Percentiles rank a stretch among this genome's conserved stretches.
These are phyloP conservation scores for Stereum hirsutum DNA, from an alignment of 1,284 basidiomycete genomes.

Conservation along the genomic window DNA sequence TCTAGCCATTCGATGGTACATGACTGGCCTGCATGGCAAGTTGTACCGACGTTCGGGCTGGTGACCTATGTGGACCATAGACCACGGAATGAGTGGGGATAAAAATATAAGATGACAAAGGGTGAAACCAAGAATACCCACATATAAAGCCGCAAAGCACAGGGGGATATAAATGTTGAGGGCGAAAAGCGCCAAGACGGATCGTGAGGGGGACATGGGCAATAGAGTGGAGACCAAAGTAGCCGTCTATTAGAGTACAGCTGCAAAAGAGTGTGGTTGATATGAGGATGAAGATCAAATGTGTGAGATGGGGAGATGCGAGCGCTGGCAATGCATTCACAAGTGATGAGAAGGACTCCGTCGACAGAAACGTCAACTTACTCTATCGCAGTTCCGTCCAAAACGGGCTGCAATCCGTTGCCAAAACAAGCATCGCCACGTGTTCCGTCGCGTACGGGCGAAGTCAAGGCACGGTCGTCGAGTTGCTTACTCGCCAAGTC, in stretches of 20 bases:
- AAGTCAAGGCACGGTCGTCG: no score
- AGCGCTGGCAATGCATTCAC: not conserved
- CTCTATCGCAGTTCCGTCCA: no score
- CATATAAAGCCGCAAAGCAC: slow-evolving; percentile 6
- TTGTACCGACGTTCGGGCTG: slow-evolving; percentile 29
- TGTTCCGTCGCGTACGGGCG: no score
- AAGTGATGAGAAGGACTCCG: no score
- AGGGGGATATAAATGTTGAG: not conserved
- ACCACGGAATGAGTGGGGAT: no score
- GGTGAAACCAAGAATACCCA: not conserved
- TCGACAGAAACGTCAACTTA: no score
- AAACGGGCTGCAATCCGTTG: no score
- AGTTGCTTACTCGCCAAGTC: no score
- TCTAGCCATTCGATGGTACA: slow-evolving; percentile 54
- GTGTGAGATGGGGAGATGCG: not conserved
- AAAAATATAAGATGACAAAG: no score
- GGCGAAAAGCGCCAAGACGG: slow-evolving; percentile 1
- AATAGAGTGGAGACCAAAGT: not conserved
- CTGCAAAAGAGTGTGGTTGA: not conserved
- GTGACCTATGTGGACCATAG: no score
- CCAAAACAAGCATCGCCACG: no score
- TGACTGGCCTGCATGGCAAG: slow-evolving; percentile 39
- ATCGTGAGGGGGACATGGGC: not conserved
- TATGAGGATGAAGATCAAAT: no score
- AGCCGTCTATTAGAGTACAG: not conserved